phyloP scores from a whole-genome alignment of 345 rosid genomes.

The Dipteronia dyeriana region DNA sequence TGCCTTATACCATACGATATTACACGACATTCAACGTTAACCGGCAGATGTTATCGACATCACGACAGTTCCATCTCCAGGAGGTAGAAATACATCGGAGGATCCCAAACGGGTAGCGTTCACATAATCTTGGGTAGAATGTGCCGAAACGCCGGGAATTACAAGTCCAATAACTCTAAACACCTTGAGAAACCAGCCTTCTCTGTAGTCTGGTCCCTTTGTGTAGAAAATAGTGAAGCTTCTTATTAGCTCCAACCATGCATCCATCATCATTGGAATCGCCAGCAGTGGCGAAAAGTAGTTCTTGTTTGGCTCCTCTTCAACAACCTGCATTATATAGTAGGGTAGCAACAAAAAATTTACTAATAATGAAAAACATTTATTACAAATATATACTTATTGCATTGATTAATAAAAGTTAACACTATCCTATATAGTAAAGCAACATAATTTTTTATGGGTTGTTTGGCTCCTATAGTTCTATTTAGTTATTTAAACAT shows the following conservation, averaged over 20 bases:
- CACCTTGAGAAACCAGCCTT: constrained; percentile 12
- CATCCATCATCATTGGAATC: constrained; percentile 34
- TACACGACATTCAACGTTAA: not conserved
- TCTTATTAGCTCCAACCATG: constrained; percentile 51
- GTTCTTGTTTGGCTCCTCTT: constrained; percentile 54
- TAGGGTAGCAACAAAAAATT: no score
- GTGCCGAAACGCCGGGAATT: not conserved
- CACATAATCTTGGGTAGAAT: constrained; percentile 13
- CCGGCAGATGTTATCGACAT: not conserved
- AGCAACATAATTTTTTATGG: not conserved
- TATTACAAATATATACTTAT: no score
- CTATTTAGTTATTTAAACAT: no score
- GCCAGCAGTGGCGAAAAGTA: constrained; percentile 38
- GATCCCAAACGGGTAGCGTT: constrained; percentile 16
- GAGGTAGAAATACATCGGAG: not conserved
- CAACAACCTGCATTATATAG: constrained; percentile 36
- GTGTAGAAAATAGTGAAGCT: constrained; percentile 45
- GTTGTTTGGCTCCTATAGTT: constrained; percentile 44
- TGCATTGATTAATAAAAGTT: no score
- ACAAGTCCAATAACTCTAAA: constrained; percentile 11
- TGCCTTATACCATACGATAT: no score
- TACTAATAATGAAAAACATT: no score
- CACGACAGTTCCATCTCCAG: not conserved
- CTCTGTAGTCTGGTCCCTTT: constrained; percentile 23
- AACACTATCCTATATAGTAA: no score